These are phyloP conservation scores for Pleurotus pulmonarius DNA, from an alignment of 768 basidiomycete genomes.

Conservation along the genomic window DNA sequence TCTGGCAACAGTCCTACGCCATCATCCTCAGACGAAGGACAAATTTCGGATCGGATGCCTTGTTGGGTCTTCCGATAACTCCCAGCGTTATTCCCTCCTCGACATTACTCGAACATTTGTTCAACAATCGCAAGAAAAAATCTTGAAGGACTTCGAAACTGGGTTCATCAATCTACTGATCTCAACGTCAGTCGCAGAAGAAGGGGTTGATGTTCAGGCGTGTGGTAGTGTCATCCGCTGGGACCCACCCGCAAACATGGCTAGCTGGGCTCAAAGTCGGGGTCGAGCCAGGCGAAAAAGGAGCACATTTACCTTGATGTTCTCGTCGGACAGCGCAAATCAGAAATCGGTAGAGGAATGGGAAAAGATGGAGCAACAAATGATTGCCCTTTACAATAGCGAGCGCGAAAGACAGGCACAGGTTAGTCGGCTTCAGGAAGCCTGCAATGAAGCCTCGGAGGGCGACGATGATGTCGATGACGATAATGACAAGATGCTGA, in stretches of 20 bases:
- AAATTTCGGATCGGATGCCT: conserved; percentile 58
- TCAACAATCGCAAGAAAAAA: conserved; percentile 50
- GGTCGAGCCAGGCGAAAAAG: conserved; percentile 67
- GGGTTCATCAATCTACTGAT: conserved; percentile 72
- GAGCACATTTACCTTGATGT: conserved; percentile 76
- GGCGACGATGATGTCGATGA: conserved; percentile 22
- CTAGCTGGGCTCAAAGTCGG: conserved; percentile 80
- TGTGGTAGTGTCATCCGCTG: conserved; percentile 83
- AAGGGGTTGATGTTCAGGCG: conserved; percentile 80
- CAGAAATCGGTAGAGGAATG: conserved; percentile 46
- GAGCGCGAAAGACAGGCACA: conserved; percentile 17
- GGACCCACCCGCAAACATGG: conserved; percentile 74
- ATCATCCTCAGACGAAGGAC: conserved; percentile 52
- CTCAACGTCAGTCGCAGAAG: conserved; percentile 80
- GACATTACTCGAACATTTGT: conserved; percentile 64
- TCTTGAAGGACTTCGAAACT: conserved; percentile 58
- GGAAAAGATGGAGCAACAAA: conserved; percentile 52
- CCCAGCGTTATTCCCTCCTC: conserved; percentile 55
- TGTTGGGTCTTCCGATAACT: conserved; percentile 59
- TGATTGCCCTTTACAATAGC: conserved; percentile 60
- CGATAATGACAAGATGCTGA: conserved; percentile 38
- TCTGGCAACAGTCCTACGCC: conserved; percentile 53
- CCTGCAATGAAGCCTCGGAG: no score
- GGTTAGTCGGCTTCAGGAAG: conserved; percentile 15
- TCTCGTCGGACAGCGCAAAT: conserved; percentile 40